Base-by-base conservation (phyloP, 352 stramenopile species). In the Phytophthora quininea region DNA sequence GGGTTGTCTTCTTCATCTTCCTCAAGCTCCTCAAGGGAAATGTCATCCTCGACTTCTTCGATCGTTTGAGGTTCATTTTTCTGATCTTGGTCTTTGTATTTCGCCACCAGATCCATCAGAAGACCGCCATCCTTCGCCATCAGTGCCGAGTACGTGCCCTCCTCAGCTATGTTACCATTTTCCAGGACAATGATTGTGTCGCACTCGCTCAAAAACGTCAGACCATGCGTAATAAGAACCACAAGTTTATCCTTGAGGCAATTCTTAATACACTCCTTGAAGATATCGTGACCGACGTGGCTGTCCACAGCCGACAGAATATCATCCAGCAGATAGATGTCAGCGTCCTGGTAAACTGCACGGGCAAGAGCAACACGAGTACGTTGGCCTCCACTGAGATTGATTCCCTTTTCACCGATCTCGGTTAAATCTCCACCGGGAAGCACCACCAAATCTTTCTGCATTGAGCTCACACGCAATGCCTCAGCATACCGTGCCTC, bases 341-440 rank as follows among this genome's bases (percentile, higher is more conserved):
- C 84, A 1, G 88, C 77, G 70, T 95, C 74, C 33, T 85, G 79
- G 62, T 97, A 97, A 11, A 91, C 73, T 24, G 88, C 86, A 38
- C 90, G 77, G 0, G 92, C 92, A 9, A 98, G 66, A 4, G 77
- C 79, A 15, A 97, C 78, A 30, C 90, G 80, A 35, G 89, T 89
- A 46, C 97, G 97, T 70, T 99, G 97, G 4, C 97, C 97, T 7
- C 94, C 95, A 40, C 77, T 97, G 5, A 99, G 74, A 40, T 97
- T 99, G 29, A 99, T 92, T 0, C 97, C 95, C 54, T 98, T 98
- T 73, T 99, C 95, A 6, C 96, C 96, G 52, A 99, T 99, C 66
- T 98, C 92, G 0, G 96, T 99, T 64, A 77, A 57, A 69, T 99
- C 97, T 9, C 96, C 95, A 37, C 58, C 84, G 6, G 83, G 78